Conservation (phyloP, 1,284 basidiomycete species). For the Coniophora puteana region DNA sequence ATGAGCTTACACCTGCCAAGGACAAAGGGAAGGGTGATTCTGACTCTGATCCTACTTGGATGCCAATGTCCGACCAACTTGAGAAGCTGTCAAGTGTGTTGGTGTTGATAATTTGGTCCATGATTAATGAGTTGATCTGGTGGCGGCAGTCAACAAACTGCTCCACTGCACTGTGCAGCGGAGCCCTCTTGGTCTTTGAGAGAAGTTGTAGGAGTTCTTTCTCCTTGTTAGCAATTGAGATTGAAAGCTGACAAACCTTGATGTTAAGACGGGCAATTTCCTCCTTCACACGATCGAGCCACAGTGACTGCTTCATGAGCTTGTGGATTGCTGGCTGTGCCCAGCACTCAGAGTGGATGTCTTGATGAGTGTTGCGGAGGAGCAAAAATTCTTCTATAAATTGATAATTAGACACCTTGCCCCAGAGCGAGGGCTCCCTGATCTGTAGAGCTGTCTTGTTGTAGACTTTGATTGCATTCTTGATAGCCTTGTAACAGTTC, state of each 20-base stretch:
- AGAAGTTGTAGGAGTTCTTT: neutral
- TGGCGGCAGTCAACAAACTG: neutral
- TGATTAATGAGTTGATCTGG: neutral
- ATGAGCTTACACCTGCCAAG: neutral
- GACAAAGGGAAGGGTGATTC: no score
- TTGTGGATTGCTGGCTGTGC: constrained; percentile 9
- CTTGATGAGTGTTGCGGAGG: constrained; percentile 9
- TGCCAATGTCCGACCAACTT: no score
- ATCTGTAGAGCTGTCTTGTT: constrained; percentile 13
- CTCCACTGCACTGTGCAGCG: neutral
- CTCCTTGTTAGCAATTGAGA: constrained; percentile 12
- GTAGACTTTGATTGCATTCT: constrained; percentile 13
- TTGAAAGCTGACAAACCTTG: constrained; percentile 11
- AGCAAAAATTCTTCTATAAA: constrained; percentile 18
- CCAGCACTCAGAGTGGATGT: constrained; percentile 13
- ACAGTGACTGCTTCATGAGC: constrained; percentile 9
- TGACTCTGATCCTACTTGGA: neutral
- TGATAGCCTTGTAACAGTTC: constrained; percentile 10
- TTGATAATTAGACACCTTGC: constrained; percentile 10
- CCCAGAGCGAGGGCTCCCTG: constrained; percentile 11
- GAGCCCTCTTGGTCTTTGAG: neutral
- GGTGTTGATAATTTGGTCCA: neutral
- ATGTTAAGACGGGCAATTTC: constrained; percentile 15
- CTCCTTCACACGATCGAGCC: constrained; percentile 13
- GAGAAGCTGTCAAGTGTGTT: neutral